Percentiles rank a stretch among this genome's conserved stretches.
Conservation (phyloP, 352 stramenopile species). For the Hyaloperonospora arabidopsidis region DNA sequence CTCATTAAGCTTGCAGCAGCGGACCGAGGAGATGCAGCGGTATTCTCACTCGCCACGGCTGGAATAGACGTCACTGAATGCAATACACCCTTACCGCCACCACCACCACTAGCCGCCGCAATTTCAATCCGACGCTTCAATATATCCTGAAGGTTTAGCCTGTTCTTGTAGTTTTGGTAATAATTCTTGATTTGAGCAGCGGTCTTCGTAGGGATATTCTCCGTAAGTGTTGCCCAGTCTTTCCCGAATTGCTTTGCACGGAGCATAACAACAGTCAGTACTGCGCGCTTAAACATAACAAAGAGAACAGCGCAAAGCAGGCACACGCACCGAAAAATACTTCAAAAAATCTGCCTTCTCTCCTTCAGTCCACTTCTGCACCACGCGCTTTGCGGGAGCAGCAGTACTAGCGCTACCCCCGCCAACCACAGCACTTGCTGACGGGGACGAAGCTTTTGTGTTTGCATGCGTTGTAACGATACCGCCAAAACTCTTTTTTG, state of each 20-base stretch:
- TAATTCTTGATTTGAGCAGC: constrained; percentile 89
- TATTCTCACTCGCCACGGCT: constrained; percentile 11
- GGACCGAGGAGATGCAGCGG: constrained; percentile 26
- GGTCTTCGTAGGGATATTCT: constrained; percentile 86
- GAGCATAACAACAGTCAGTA: constrained; percentile 12
- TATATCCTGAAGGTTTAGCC: constrained; percentile 82
- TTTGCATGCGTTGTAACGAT: constrained; percentile 13
- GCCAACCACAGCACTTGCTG: constrained; percentile 14
- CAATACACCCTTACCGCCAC: constrained; percentile 9
- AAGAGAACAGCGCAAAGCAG: neutral
- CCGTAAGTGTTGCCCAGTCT: constrained; percentile 80
- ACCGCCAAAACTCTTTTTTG: constrained; percentile 13
- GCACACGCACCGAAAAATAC: constrained; percentile 70
- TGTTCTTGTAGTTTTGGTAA: constrained; percentile 91
- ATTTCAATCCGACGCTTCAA: constrained; percentile 72
- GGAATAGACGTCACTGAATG: constrained; percentile 2
- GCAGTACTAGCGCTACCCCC: constrained; percentile 11
- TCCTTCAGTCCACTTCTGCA: constrained; percentile 86
- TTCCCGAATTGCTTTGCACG: constrained; percentile 70
- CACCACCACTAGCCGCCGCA: constrained; percentile 20
- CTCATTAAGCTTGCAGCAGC: constrained; percentile 29
- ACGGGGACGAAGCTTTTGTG: constrained; percentile 14
- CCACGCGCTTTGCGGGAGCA: constrained; percentile 59
- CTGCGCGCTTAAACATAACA: neutral
- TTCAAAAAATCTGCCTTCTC: constrained; percentile 86